Evolutionary conservation across 139 green algal species (phyloP).

Genomic region (Closterium sp.): DNA sequence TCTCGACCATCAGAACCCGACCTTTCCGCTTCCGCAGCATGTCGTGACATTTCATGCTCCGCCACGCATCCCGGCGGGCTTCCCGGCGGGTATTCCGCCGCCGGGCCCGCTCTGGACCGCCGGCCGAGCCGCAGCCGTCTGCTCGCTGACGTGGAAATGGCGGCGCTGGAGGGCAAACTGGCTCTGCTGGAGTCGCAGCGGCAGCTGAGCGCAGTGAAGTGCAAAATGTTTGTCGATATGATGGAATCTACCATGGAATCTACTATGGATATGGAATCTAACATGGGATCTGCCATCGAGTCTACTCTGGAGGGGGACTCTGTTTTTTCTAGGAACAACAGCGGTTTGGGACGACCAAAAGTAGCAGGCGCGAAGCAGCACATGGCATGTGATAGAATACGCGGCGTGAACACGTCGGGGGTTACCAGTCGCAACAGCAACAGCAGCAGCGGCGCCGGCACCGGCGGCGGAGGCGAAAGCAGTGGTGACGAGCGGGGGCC

Average conservation of each 20-base stretch:
- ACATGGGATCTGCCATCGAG: background rate
- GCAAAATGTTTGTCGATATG: background rate
- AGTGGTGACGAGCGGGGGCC: background rate
- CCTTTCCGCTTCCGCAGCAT: background rate
- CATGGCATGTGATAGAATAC: background rate
- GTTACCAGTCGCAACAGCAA: background rate
- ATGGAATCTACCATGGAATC: background rate
- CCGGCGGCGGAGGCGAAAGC: background rate
- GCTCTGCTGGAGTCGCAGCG: background rate
- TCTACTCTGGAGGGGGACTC: background rate
- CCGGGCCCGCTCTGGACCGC: background rate
- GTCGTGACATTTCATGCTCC: background rate
- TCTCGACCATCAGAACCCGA: too few relatives aligned
- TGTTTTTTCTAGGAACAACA: too few relatives aligned
- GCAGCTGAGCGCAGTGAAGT: background rate
- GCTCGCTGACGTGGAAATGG: background rate
- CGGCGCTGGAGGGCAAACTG: background rate
- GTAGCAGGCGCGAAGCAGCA: background rate
- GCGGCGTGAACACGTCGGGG: background rate
- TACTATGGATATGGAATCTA: background rate
- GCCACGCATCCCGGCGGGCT: background rate
- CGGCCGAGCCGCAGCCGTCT: background rate
- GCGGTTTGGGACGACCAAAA: background rate
- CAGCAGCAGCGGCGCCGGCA: background rate
- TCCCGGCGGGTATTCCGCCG: background rate